phyloP scores from a whole-genome alignment of 2,329 filamentous ascomycete genomes.

The Colletotrichum siamense region DNA sequence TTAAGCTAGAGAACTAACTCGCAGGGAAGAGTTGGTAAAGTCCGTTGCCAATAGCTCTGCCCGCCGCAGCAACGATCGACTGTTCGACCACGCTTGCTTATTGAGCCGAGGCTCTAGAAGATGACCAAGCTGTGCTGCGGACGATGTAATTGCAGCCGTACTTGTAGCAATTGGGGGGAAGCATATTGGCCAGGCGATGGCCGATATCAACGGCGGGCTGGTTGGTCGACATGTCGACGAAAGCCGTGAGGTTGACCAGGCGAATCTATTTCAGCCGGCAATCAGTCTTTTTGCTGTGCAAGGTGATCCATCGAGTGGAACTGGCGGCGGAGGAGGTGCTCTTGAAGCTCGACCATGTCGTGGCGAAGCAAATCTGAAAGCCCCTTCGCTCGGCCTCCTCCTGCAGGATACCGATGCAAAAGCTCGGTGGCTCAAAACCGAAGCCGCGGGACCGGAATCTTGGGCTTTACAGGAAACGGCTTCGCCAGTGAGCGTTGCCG shows the following conservation, averaged over 20 bases:
- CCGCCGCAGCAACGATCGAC: background rate
- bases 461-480: too few relatives aligned
- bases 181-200: background rate
- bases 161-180: background rate
- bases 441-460: background rate
- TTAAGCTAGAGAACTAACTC: background rate
- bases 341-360: background rate
- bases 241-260: background rate
- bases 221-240: background rate
- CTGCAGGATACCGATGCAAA: background rate
- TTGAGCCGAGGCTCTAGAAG: background rate
- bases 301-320: background rate
- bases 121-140: background rate
- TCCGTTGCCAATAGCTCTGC: background rate
- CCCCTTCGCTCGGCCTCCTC: background rate
- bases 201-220: background rate
- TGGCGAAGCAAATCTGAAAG: background rate
- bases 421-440: background rate
- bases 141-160: background rate
- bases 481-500: background rate
- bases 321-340: background rate
- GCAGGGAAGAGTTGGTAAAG: too few relatives aligned
- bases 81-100: too few relatives aligned
- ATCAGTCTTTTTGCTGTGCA: background rate
- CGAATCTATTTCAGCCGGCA: background rate